Evolutionary conservation across 441 rosid species (phyloP), one percentile per base, ranked within the genome.

Genomic region (Croton setiger): DNA sequence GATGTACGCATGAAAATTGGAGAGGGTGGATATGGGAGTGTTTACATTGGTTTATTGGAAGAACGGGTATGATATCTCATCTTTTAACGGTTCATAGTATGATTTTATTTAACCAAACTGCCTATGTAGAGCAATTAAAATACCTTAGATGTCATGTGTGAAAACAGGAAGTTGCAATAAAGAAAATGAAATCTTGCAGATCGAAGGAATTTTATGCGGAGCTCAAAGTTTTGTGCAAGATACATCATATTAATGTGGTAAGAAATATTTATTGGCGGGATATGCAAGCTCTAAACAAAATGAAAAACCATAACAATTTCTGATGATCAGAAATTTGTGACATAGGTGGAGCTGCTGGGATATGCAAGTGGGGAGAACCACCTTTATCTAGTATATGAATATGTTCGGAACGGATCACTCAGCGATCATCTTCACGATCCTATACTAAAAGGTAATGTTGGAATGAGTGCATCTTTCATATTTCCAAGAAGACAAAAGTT

Each of bases 161-260:
- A 36, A 35, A 48, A 57, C 79, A 75, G 83, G 78, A 80, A 62
- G 80, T 78, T n/a, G 81, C 83, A 7, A 65, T 79, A 31, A 79
- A 81, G 79, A 73, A 75, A 71, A 83, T 81, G 82, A 81, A 73
- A 61, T 67, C 75, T 12, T 60, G 61, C 69, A 63, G 61, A 33
- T 69, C 74, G 8, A 77, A 67, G 71, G 82, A 81, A 72, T 79
- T 81, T 60, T 66, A 69, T 6, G 72, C 79, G 1, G 81, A 83
- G 83, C 74, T 75, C 39, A 78, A 78, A 55, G 82, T 76, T 14
- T 53, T 78, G 65, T 77, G 79, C 81, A 79, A 68, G 69, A 60
- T 75, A 56, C 82, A 79, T 78, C 82, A 78, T 57, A 72, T 76
- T 59, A 84, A 79, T 72, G 76, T 75, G 85, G 82, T 65, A 70